Base-by-base conservation (phyloP, 768 basidiomycete species). In the Hericium coralloides region DNA sequence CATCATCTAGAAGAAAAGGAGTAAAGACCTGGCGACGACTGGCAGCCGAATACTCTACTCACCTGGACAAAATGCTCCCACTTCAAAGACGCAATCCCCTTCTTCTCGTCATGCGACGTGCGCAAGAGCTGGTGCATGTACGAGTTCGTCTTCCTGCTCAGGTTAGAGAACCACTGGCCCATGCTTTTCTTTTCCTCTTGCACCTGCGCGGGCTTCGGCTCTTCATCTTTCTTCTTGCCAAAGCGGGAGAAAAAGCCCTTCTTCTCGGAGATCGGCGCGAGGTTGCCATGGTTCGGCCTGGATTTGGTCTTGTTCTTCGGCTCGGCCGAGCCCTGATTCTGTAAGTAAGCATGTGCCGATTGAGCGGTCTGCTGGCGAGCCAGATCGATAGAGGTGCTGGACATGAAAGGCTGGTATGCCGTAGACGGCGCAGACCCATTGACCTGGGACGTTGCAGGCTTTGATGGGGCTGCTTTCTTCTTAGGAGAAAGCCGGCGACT, bases 271-370 rank as follows among this genome's bases (percentile, higher is more conserved):
- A 76, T 70, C 12, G 77, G 69, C 49, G 80, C 80, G 41, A 81
- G 68, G 12, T 77, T 78, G 3, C 78, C 74, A 63, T 79, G 77
- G 51, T 83, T 81, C 1, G 81, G 77, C 15, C 90, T 77, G 25
- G 85, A 81, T 69, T 92, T 92, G 43, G 84, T 68, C 69, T 92
- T 91, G 61, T 72, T 70, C 66, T 89, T 89, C 23, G 74, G 67
- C 12, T 73, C 59, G 26, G 58, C 70, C 12, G 79, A 60, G 26
- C 81, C 73, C 60, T 78, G 74, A 15, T 72, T 67, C 63, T 84
- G 78, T 22, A 89, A 63, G 68, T 91, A 92, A 12, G 85, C 81
- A 59, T 75, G 85, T 22, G 80, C 79, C 18, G 89, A 91, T 67
- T 87, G 85, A 0, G 85, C 85, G 5, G 74, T 76, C 52, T 78